Percentiles rank a stretch among this genome's conserved stretches.
phyloP scores from a whole-genome alignment of 2,329 filamentous ascomycete genomes.

The Karstenula rhodostoma region DNA sequence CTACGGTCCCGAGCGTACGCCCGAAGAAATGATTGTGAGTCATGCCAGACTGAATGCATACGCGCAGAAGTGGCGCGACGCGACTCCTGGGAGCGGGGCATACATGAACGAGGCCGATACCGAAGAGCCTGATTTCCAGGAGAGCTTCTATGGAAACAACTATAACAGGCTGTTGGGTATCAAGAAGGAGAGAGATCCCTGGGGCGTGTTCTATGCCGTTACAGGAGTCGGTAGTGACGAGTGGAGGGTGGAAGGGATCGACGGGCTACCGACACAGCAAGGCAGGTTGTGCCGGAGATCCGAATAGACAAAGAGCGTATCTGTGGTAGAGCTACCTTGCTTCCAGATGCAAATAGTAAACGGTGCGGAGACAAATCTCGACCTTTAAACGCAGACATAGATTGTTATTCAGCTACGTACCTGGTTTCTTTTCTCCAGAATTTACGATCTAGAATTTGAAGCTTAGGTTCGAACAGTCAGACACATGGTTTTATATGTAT shows the following conservation, averaged over 20 bases:
- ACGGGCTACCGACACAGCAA: conserved; percentile 37
- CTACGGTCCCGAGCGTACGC: conserved; percentile 27
- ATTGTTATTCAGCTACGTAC: too few species aligned
- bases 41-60: conserved; percentile 33
- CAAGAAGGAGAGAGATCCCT: conserved; percentile 37
- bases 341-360: neutral
- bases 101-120: conserved; percentile 48
- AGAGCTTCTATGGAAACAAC: conserved; percentile 36
- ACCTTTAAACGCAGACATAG: too few species aligned
- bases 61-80: conserved; percentile 35
- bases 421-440: too few species aligned
- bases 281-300: conserved; percentile 31
- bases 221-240: conserved; percentile 36
- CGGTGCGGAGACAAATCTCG: too few species aligned
- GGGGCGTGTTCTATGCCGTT: conserved; percentile 37
- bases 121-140: conserved; percentile 36
- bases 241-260: conserved; percentile 33
- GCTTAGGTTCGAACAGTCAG: too few species aligned
- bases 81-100: conserved; percentile 36
- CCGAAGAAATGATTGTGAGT: conserved; percentile 31
- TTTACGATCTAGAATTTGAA: too few species aligned
- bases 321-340: neutral
- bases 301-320: neutral
- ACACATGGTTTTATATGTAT: too few species aligned
- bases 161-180: conserved; percentile 33